A percentile compares a stretch with the other conserved stretches of the same genome.
Evolutionary conservation across 768 basidiomycete genomes (phyloP).

Genomic region (Galerina marginata): DNA sequence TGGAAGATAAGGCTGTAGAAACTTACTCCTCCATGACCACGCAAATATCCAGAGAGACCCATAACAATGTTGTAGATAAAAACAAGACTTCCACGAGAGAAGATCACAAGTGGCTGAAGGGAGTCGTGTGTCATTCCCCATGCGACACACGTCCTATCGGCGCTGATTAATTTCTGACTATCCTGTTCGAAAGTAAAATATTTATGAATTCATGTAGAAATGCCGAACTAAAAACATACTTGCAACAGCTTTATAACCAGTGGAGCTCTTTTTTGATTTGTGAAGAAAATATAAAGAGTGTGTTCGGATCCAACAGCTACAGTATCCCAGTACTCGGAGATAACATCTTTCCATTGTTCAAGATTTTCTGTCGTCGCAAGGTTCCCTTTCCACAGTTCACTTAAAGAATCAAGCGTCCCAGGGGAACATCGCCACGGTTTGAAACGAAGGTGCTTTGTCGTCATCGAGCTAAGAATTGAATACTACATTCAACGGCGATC

Average conservation of each 20-base stretch:
- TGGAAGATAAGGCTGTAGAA: slow-evolving; percentile 1
- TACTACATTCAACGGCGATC: neutral
- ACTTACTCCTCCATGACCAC: slow-evolving; percentile 78
- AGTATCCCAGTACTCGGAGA: slow-evolving; percentile 54
- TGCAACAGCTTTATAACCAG: slow-evolving; percentile 42
- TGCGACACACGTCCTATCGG: slow-evolving; percentile 49
- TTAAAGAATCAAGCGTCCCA: slow-evolving; percentile 45
- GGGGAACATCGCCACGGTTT: slow-evolving; percentile 54
- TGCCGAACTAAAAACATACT: neutral
- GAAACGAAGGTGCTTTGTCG: slow-evolving; percentile 37
- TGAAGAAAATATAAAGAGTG: slow-evolving; percentile 43
- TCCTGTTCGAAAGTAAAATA: slow-evolving; percentile 7
- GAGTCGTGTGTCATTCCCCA: slow-evolving; percentile 58
- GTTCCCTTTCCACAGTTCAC: slow-evolving; percentile 42
- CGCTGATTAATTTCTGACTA: slow-evolving; percentile 25
- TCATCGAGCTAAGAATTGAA: slow-evolving; percentile 32
- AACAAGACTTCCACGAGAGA: slow-evolving; percentile 57
- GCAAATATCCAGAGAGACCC: slow-evolving; percentile 51
- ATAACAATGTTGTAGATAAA: slow-evolving; percentile 58
- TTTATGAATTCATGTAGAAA: neutral
- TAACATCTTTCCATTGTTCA: slow-evolving; percentile 49
- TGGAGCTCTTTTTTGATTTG: slow-evolving; percentile 33
- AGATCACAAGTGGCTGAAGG: slow-evolving; percentile 64
- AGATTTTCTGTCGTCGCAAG: slow-evolving; percentile 34
- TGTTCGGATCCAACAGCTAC: slow-evolving; percentile 51